A percentile compares a stretch with the other conserved stretches of the same genome.
Evolutionary conservation across 192 early-diverging fungal species (phyloP).

Genomic region (Linnemannia exigua): DNA sequence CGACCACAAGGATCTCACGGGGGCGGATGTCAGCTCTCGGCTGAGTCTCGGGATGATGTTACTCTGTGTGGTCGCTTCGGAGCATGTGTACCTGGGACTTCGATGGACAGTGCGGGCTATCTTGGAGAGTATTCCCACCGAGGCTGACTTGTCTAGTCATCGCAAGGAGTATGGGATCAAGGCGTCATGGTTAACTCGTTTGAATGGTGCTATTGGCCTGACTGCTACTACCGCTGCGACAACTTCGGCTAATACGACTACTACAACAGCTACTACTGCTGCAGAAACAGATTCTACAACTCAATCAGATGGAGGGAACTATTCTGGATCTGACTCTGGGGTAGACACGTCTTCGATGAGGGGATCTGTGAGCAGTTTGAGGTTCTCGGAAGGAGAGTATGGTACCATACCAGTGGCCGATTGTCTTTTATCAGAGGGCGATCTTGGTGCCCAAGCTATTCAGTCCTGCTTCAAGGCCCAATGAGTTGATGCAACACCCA

Average conservation of each 20-base stretch:
- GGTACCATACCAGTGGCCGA: neutral
- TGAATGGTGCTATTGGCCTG: constrained; percentile 33
- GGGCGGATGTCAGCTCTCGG: neutral
- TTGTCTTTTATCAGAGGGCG: constrained; percentile 5
- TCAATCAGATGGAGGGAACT: neutral
- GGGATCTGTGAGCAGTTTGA: neutral
- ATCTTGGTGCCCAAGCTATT: constrained; percentile 30
- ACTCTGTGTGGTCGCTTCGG: constrained; percentile 37
- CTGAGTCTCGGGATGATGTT: constrained; percentile 32
- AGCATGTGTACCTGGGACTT: constrained; percentile 41
- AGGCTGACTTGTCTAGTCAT: constrained; percentile 28
- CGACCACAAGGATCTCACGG: constrained; percentile 11
- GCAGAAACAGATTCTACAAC: neutral
- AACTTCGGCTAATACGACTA: too few relatives aligned
- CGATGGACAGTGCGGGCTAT: constrained; percentile 18
- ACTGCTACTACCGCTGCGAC: neutral
- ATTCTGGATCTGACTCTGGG: neutral
- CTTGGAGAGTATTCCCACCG: constrained; percentile 36
- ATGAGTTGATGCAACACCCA: neutral
- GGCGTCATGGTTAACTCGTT: constrained; percentile 32
- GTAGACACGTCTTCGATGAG: neutral
- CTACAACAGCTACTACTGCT: too few relatives aligned
- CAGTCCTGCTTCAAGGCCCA: constrained; percentile 23
- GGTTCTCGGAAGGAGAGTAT: neutral
- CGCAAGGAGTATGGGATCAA: constrained; percentile 39